These are phyloP conservation scores for Arctium lappa DNA, from an alignment of 129 eudicot genomes.

Conservation along the genomic window DNA sequence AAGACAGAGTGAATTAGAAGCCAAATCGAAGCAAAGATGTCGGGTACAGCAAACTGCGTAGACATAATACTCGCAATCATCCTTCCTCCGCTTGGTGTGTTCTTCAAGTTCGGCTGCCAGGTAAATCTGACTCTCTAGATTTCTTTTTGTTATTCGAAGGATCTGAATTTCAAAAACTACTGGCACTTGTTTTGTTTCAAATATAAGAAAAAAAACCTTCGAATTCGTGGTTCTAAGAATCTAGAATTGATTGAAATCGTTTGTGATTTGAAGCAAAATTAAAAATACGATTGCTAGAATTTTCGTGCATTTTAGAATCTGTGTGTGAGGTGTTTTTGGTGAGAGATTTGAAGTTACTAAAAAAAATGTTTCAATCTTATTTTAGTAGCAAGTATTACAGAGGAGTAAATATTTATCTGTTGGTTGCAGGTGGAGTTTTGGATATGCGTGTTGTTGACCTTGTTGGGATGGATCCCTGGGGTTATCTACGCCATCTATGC, in stretches of 20 bases:
- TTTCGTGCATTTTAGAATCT: too few relatives aligned
- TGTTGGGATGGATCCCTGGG: conserved; percentile 56
- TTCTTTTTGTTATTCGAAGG: not conserved
- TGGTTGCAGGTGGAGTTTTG: conserved; percentile 47
- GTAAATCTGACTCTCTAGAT: conserved; percentile 10
- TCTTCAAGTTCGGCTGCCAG: conserved; percentile 72
- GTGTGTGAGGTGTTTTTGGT: not conserved
- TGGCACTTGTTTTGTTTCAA: not conserved
- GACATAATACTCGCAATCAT: conserved; percentile 76
- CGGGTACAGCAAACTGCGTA: conserved; percentile 44
- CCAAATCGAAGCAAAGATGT: conserved; percentile 15
- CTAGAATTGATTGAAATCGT: not conserved
- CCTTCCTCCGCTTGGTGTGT: conserved; percentile 92
- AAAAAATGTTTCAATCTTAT: too few relatives aligned
- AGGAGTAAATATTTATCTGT: not conserved
- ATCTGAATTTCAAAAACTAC: not conserved
- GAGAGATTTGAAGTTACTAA: not conserved
- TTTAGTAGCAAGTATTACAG: not conserved
- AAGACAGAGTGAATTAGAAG: not conserved
- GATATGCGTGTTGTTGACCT: conserved; percentile 46
- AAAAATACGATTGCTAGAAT: not conserved
- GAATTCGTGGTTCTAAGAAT: not conserved
- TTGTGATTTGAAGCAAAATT: not conserved
- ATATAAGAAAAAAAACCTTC: not conserved
- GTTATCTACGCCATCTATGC: conserved; percentile 49